Conservation (phyloP, 164 flowering plant genomes). For the Amborella trichopoda region DNA sequence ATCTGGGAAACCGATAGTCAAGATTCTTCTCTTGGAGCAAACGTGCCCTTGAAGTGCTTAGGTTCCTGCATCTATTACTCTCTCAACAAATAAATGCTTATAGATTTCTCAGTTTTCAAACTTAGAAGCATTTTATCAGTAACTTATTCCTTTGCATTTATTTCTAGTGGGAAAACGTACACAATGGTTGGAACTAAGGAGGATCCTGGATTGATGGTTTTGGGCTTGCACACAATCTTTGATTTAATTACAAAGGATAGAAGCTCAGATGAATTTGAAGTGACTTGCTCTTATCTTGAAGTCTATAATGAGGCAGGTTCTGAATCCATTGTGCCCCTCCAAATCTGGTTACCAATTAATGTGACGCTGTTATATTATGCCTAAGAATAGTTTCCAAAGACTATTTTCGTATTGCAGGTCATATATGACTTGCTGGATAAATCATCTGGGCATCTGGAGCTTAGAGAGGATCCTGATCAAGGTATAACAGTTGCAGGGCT, state of each 20-base stretch:
- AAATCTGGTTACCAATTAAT: no score
- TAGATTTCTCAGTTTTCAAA: no score
- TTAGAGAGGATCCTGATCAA: slow-evolving; percentile 83
- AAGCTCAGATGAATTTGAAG: slow-evolving; percentile 67
- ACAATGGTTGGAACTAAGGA: slow-evolving; percentile 78
- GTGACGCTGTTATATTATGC: no score
- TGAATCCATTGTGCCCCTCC: slow-evolving; percentile 5
- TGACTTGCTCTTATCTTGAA: slow-evolving; percentile 86
- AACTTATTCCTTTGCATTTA: no score
- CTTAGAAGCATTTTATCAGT: no score
- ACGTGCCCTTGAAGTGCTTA: no score
- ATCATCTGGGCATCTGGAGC: slow-evolving; percentile 84
- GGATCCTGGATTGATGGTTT: slow-evolving; percentile 94
- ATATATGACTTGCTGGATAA: slow-evolving; percentile 91
- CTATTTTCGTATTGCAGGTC: slow-evolving; percentile 52
- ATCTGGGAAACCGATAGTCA: no score
- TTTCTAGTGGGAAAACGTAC: slow-evolving; percentile 78
- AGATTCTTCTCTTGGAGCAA: no score
- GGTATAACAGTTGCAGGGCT: slow-evolving; percentile 83
- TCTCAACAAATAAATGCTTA: no score
- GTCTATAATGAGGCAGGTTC: slow-evolving; percentile 81
- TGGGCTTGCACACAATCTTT: slow-evolving; percentile 71
- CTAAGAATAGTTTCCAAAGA: no score
- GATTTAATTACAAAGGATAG: slow-evolving; percentile 50
- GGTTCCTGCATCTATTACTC: no score